Evolutionary conservation across 2,329 filamentous ascomycete species (phyloP), one percentile per base, ranked within the genome.

Genomic region (Colletotrichum sp.): DNA sequence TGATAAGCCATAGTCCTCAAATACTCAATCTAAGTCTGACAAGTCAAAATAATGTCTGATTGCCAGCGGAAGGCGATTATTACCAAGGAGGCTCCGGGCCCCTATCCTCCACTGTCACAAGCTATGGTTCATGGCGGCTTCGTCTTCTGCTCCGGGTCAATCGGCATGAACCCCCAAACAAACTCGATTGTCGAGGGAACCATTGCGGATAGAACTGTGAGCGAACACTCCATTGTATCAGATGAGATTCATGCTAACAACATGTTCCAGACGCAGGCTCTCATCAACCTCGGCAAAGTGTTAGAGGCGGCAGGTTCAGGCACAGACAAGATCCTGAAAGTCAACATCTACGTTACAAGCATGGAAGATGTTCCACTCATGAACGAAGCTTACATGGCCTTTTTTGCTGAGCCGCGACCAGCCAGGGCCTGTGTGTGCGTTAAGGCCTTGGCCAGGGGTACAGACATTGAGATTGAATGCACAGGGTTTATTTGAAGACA

Each of bases 1-100:
- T 4, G 43, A 21, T 4, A 13, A 48, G 0, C 2, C 6, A 21
- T 6, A 12, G 0, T 52, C n/a, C n/a, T 13, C 43, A 0, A 8
- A 21, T 52, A 21, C 6, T 13, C 43, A 21, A 21, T 21, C 43
- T 21, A 3, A 52, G 1, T 12, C 4, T 24, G 6, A 24, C n/a
- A 52, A 52, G 43, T 21, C 10, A 0, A 4, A 6, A 52, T 1
- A 1, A 52, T 52, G 43, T 52, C 43, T 21, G 43, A 3, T 8
- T 13, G 10, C 43, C 43, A 52, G 43, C 43, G 43, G 2, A 52
- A 52, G 43, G 1, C 43, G 0, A 52, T 52, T 21, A 24, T 1
- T 58, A 58, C 55, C 55, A 18, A 28, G 55, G 16, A 58, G 21
- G 55, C 55, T 13, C 55, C 55, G 3, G 55, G 21, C 21, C 55